Percentiles rank a stretch among this genome's conserved stretches.
These are phyloP conservation scores for Prunus yedoensis DNA, from an alignment of 331 rosid species.

Conservation along the genomic window DNA sequence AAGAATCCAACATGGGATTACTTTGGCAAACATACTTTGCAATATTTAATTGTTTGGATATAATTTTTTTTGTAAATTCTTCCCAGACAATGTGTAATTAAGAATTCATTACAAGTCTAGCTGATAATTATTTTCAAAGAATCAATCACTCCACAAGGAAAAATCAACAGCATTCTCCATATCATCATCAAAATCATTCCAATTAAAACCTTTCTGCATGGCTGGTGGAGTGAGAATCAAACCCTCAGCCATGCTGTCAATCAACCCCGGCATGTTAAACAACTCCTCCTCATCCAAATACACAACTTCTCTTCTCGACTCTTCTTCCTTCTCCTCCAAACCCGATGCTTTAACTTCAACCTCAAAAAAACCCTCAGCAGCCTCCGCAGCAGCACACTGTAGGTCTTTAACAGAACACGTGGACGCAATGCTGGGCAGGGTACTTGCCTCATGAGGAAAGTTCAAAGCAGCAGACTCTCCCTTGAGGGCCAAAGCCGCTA, in stretches of 20 bases:
- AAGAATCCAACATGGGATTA: no score
- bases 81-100: not conserved
- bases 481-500: constrained; percentile 52
- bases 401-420: constrained; percentile 26
- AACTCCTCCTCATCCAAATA: constrained; percentile 71
- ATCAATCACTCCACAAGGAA: constrained; percentile 40
- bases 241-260: constrained; percentile 76
- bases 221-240: constrained; percentile 71
- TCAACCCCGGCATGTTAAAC: constrained; percentile 65
- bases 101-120: not conserved
- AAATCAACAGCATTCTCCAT: constrained; percentile 29
- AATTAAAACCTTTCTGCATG: constrained; percentile 57
- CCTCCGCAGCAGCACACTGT: constrained; percentile 31
- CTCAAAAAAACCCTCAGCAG: constrained; percentile 5
- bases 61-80: no score
- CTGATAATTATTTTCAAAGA: not conserved
- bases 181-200: constrained; percentile 35
- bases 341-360: not conserved
- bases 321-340: constrained; percentile 7
- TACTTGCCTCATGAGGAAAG: constrained; percentile 33
- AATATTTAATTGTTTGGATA: no score
- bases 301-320: constrained; percentile 2
- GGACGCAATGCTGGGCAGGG: constrained; percentile 22
- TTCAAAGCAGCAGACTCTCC: constrained; percentile 51
- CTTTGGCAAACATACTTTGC: no score